Evolutionary conservation across 768 basidiomycete genomes (phyloP), one percentile per base, ranked within the genome.

Genomic region (Rubroboletus satanas): DNA sequence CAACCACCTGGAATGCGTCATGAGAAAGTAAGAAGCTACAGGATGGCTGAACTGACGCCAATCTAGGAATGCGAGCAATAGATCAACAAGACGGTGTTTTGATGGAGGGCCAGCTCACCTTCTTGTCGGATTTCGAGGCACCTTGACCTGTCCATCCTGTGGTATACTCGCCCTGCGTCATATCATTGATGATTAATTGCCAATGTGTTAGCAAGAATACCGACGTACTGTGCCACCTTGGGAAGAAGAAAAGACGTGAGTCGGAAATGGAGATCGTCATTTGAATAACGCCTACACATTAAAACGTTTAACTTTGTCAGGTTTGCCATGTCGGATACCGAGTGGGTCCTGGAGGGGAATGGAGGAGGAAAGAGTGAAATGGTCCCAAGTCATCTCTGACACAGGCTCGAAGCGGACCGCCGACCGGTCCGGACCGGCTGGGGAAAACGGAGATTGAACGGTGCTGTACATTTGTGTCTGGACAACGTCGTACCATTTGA

Each of bases 91-190:
- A 42, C 4, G 31, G 6, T 18, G 38, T n/a, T 12, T 41, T 7
- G 32, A 7, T 37, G 8, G 38, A 51, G 38, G 29, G 44, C 12
- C 17, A 12, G 52, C 75, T 51, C 53, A 88, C 91, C 80, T 93
- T 97, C 75, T 96, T 96, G 75, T 96, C 94, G 6, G 93, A 95
- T 66, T 86, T 91, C 15, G 93, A 95, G 41, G 90, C 91, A n/a
- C 93, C 93, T 36, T 88, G 83, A 12, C 84, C 85, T 10, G 90
- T 93, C 90, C 90, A 96, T 68, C 94, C 93, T 49, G 93, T 96
- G 58, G 93, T 96, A 69, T 96, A 96, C 76, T 95, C 91, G 41
- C 90, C 90, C 84, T 82, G 50, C 4, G 26, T 36, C 21, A 35
- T 32, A 35, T 54, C 21, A 37, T 36, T 35, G 49, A 49, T 39